Percentiles rank a stretch among this genome's conserved stretches.
Conservation (phyloP, 2,329 filamentous ascomycete genomes). For the Colletotrichum higginsianum region DNA sequence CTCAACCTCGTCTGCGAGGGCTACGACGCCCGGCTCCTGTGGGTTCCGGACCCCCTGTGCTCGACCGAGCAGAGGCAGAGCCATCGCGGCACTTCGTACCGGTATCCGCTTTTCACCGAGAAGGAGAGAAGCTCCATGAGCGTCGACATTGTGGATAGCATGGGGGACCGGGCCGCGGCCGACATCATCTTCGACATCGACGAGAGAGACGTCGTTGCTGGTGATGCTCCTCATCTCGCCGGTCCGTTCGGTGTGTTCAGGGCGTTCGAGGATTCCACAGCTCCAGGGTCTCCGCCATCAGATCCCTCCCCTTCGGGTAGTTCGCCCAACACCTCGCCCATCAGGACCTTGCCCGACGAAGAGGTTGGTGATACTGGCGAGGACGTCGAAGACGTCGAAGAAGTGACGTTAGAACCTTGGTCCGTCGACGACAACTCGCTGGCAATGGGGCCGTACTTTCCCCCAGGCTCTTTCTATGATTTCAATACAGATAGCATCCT, state of each 20-base stretch:
- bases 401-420: conserved; percentile 28
- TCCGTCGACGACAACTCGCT: conserved; percentile 7
- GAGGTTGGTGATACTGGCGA: background rate
- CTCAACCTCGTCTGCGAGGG: conserved; percentile 55
- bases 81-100: conserved; percentile 49
- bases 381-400: conserved; percentile 12
- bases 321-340: background rate
- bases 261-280: background rate
- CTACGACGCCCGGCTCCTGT: conserved; percentile 55
- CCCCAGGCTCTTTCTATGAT: background rate
- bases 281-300: background rate
- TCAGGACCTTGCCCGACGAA: background rate
- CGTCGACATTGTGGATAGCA: conserved; percentile 51
- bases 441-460: conserved; percentile 14
- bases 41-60: conserved; percentile 49
- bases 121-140: conserved; percentile 52
- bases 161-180: conserved; percentile 46
- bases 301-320: background rate
- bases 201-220: conserved; percentile 13
- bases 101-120: conserved; percentile 61
- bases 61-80: conserved; percentile 6
- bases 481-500: conserved; percentile 15
- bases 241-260: conserved; percentile 43
- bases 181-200: conserved; percentile 48
- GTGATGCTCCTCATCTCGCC: conserved; percentile 21